Conservation (phyloP, 2,329 filamentous ascomycete genomes). For the Cadophora sp. region DNA sequence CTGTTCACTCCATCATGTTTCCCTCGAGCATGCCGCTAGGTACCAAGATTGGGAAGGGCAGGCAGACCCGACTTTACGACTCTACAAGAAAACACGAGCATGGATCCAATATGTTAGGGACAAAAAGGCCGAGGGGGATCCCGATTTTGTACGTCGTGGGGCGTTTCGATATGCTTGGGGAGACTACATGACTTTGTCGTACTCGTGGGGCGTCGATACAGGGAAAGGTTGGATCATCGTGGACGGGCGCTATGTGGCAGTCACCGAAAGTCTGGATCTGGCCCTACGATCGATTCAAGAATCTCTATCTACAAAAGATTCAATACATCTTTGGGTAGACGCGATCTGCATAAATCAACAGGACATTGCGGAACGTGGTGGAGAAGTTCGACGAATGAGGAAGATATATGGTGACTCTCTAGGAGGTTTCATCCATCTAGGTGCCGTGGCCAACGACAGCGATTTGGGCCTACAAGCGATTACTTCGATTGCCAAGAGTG, state of each 20-base stretch:
- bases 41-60: constrained; percentile 2
- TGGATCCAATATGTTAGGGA: constrained; percentile 2
- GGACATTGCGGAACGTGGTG: background rate
- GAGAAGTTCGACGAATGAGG: constrained; percentile 2
- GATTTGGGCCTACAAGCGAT: background rate
- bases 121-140: background rate
- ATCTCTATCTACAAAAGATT: background rate
- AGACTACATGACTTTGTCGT: constrained; percentile 3
- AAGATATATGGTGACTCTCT: background rate
- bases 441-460: background rate
- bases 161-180: background rate
- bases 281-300: background rate
- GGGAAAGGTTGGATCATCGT: background rate
- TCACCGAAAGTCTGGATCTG: background rate
- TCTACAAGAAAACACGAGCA: constrained; percentile 9
- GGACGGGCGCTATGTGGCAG: background rate
- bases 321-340: background rate
- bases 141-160: background rate
- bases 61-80: background rate
- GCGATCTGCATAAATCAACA: background rate
- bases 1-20: background rate
- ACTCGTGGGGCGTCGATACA: background rate
- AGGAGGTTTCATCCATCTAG: constrained; percentile 1
- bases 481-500: background rate
- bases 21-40: background rate